These are phyloP conservation scores for Echria macrotheca DNA, from an alignment of 495 filamentous ascomycete genomes.

Conservation along the genomic window DNA sequence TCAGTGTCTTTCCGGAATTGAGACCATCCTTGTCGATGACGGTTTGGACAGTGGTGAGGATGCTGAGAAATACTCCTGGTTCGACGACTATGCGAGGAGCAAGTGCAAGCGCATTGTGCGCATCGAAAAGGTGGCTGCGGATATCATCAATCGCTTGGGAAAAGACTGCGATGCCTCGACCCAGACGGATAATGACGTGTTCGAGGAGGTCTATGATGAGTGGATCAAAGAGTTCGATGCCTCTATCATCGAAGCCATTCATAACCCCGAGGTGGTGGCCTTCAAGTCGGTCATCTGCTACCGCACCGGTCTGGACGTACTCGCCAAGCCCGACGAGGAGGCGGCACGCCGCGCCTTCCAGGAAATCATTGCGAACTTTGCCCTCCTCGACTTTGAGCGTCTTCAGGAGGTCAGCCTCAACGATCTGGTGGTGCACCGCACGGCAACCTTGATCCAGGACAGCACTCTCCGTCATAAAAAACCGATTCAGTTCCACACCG, in stretches of 20 bases:
- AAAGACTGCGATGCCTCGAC: constrained; percentile 20
- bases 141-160: constrained; percentile 48
- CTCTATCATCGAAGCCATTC: constrained; percentile 48
- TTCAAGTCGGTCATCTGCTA: constrained; percentile 89
- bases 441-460: constrained; percentile 45
- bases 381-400: constrained; percentile 28
- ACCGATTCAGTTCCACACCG: constrained; percentile 83
- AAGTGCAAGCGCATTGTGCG: constrained; percentile 73
- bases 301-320: constrained; percentile 64
- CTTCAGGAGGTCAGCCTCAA: constrained; percentile 60
- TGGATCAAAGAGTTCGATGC: constrained; percentile 27
- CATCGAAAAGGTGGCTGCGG: constrained; percentile 71
- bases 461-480: constrained; percentile 44
- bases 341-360: constrained; percentile 21
- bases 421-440: constrained; percentile 57
- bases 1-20: constrained; percentile 67
- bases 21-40: constrained; percentile 75
- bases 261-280: constrained; percentile 64
- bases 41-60: constrained; percentile 54
- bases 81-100: constrained; percentile 57
- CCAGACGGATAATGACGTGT: constrained; percentile 13
- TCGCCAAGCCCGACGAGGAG: constrained; percentile 21
- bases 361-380: constrained; percentile 24
- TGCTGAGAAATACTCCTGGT: constrained; percentile 61
- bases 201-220: constrained; percentile 28